Conservation (phyloP, 2,329 filamentous ascomycete genomes). For the Didymella segeticola region DNA sequence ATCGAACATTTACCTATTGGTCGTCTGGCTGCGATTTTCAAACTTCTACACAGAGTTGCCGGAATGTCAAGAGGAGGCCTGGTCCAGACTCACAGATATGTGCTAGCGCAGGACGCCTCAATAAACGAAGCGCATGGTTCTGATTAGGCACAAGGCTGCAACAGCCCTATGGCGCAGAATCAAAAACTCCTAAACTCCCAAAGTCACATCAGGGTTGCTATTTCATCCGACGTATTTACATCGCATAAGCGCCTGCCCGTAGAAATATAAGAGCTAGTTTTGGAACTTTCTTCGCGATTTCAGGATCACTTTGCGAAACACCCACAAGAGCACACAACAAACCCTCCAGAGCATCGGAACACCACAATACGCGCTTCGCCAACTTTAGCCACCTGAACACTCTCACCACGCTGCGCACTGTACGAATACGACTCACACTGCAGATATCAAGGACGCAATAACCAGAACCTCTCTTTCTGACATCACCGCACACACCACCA, state of each 20-base stretch:
- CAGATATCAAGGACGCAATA: neutral
- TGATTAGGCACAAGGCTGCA: slow-evolving; percentile 8
- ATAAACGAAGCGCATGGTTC: neutral
- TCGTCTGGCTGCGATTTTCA: neutral
- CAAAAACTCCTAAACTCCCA: neutral
- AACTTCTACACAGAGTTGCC: neutral
- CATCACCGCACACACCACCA: neutral
- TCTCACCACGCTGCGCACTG: neutral
- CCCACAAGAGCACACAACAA: too few relatives aligned
- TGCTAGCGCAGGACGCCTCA: slow-evolving; percentile 16
- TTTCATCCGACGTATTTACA: too few relatives aligned
- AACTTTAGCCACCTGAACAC: neutral
- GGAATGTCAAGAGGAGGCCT: neutral
- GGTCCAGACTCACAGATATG: neutral
- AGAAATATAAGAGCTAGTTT: neutral
- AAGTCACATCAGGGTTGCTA: neutral
- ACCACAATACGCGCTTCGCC: neutral
- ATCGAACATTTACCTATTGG: neutral
- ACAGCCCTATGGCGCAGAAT: neutral
- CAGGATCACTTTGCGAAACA: neutral
- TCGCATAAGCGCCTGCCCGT: neutral
- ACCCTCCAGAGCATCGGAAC: neutral
- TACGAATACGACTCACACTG: neutral
- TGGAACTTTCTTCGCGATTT: neutral
- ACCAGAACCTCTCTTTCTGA: neutral